Evolutionary conservation across 129 eudicot species (phyloP), one percentile per base, ranked within the genome.

Genomic region (Lactuca sativa): DNA sequence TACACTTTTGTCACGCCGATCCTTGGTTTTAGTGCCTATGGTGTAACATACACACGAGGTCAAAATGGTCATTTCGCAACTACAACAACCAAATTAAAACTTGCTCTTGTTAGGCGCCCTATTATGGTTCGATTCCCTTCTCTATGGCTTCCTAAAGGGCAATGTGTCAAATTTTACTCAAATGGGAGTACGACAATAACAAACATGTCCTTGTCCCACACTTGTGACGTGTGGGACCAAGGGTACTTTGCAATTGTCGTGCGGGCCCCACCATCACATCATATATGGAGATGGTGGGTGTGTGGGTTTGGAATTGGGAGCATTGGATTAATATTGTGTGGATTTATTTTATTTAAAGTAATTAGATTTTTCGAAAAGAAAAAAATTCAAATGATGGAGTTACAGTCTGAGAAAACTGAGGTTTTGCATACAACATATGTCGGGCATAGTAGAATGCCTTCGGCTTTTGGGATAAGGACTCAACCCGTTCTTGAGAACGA

Each of bases 401-500:
- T 30, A 40, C 66, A 76, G 21, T 66, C 97, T 0, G 91, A 87
- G 55, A 83, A 62, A 69, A 74, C 72, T 15, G 97, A 87, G 75
- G 83, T 74, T 54, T 72, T 93, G 80, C 87, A 83, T 47, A 70
- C 86, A 31, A 69, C 62, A 59, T 87, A 92, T 90, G 69, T 93
- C 74, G 87, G 92, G 7, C 70, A 16, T 10, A 85, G 92, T 75
- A 90, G 77, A 86, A 81, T 93, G 97, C 99, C 99, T 73, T 60
- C 81, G 12, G 99, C 99, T 56, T 17, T 83, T n/a, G 80, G 80
- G 57, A 83, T 88, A 71, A 87, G 99, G 81, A 90, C 99, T 18
- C 95, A 85, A 40, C 97, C 90, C 11, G 80, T 51, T 64, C 74
- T 93, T 84, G 97, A 93, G 52, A 72, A 74, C 55, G 88, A 79